Evolutionary conservation across 2,329 filamentous ascomycete genomes (phyloP), one percentile per base, ranked within the genome.

Genomic region (Colletotrichum australisinense): DNA sequence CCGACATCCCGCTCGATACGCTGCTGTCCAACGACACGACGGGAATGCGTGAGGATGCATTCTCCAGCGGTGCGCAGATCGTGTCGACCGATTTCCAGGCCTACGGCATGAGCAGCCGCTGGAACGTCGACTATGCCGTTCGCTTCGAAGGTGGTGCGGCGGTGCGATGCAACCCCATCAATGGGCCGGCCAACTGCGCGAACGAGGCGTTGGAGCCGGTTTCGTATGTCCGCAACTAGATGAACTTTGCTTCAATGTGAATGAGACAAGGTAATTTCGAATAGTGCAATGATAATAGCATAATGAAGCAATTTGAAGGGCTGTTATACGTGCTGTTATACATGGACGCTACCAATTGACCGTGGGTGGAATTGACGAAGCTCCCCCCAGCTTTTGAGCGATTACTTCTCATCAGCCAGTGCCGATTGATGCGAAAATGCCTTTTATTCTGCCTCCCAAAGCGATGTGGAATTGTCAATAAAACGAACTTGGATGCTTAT

Each of bases 21-120:
- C 78, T 88, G 6, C 72, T 86, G 22, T 76, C 77, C 16, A 79
- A 80, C 66, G 84, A 86, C 67, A 81, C 79, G 2, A 84, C 84
- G 28, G 67, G 42, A 6, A 84, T 82, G 82, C 79, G 85, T 22
- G 83, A 86, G 1, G 74, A 75, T 12, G 86, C 86, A 1, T 83
- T 87, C 53, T 72, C 79, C 58, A 87, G 85, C 58, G 86, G 86
- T 7, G 86, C 86, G 30, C 87, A 88, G 75, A 80, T 88, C 68
- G 84, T 88, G 1, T 86, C 83, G 38, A 88, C 86, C 0, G 86
- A 88, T 75, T 88, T 83, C 67, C 86, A 86, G 7, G 80, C 76
- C 1, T 85, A 84, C 74, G 86, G 86, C 0, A 84, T 86, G 85
- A 83, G 81, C 57, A 80, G 82, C 58, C 79, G 86, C 32, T 88